phyloP scores from a whole-genome alignment of 805 yeast genomes.

The Ogataea paradorogensis region DNA sequence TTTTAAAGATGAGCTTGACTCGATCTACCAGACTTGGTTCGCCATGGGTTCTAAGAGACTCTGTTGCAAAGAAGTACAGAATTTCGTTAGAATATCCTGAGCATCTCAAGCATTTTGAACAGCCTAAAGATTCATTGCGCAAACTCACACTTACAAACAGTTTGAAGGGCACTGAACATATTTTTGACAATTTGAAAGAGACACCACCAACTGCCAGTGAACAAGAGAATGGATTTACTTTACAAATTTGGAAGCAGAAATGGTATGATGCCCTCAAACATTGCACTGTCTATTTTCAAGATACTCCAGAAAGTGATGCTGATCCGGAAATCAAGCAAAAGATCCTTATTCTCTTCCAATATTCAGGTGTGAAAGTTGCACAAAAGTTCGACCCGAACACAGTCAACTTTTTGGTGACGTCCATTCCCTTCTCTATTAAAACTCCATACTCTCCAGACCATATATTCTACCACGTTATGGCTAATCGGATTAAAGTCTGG shows the following conservation, averaged over 20 bases:
- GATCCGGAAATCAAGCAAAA: conserved; percentile 38
- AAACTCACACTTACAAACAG: conserved; percentile 6
- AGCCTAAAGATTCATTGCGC: conserved; percentile 7
- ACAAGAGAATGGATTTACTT: conserved; percentile 41
- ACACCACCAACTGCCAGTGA: conserved; percentile 35
- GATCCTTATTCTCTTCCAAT: conserved; percentile 43
- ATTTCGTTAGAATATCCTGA: conserved; percentile 61
- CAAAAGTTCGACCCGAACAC: conserved; percentile 42
- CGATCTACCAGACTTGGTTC: conserved; percentile 85
- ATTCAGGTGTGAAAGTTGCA: conserved; percentile 46
- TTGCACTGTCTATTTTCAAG: conserved; percentile 49
- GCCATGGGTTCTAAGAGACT: conserved; percentile 89
- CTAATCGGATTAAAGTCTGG: conserved; percentile 54
- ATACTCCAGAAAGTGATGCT: conserved; percentile 34
- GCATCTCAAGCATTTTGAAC: conserved; percentile 40
- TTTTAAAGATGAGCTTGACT: conserved; percentile 72
- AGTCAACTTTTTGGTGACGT: conserved; percentile 47
- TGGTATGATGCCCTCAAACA: conserved; percentile 51
- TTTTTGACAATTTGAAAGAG: conserved; percentile 35
- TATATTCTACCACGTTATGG: conserved; percentile 44
- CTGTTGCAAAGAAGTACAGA: conserved; percentile 66
- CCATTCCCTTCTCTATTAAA: conserved; percentile 39
- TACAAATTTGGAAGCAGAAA: conserved; percentile 48
- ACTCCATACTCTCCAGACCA: conserved; percentile 41
- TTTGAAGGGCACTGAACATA: conserved; percentile 13